Base-by-base conservation (phyloP, 495 filamentous ascomycete species). In the Hypoxylon lienhwacheense region DNA sequence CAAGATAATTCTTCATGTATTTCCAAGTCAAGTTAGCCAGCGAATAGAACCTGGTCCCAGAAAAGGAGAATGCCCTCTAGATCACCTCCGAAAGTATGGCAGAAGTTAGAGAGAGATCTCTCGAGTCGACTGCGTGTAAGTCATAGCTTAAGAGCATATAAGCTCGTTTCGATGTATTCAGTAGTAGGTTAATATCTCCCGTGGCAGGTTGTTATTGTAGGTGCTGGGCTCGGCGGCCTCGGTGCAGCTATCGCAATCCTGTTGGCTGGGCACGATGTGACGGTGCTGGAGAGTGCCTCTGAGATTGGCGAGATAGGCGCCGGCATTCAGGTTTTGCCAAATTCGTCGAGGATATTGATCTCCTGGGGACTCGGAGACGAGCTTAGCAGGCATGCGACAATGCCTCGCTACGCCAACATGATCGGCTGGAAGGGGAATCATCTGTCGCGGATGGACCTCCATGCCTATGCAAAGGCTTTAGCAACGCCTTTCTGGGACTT, bases 201-300 rank as follows among this genome's bases (percentile, higher is more conserved):
- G 12, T 25, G 45, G 19, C 34, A 80, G 66, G 65, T 80, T 20
- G 74, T 84, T 14, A 76, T 89, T 2, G 72, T 86, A 15, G 86
- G 86, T 12, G 86, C 83, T 5, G 86, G 86, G 12, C 76, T 90
- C n/a, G 79, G 79, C 29, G 86, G 86, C 3, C 74, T 90, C 14
- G 79, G 77, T 11, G 77, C 84, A 0, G 85, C 85, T 4, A 85
- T 89, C 55, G 72, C 81, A 7, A 70, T 77, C 53, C 72, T 77
- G 4, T 73, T 81, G 10, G 71, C 79, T 5, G 85, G 85, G 11
- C 86, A 89, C 67, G 54, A 65, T 7, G 83, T 88, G 12, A 62
- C 68, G 1, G 73, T 90, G 8, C 73, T 89, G 39, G 86, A 90
- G 63, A 71, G 77, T 41, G 82, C 83, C n/a, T 66, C 71, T 35